A percentile compares a stretch with the other conserved stretches of the same genome.
These are phyloP conservation scores for Aspergillus wentii DNA, from an alignment of 495 filamentous ascomycete genomes.

Conservation along the genomic window DNA sequence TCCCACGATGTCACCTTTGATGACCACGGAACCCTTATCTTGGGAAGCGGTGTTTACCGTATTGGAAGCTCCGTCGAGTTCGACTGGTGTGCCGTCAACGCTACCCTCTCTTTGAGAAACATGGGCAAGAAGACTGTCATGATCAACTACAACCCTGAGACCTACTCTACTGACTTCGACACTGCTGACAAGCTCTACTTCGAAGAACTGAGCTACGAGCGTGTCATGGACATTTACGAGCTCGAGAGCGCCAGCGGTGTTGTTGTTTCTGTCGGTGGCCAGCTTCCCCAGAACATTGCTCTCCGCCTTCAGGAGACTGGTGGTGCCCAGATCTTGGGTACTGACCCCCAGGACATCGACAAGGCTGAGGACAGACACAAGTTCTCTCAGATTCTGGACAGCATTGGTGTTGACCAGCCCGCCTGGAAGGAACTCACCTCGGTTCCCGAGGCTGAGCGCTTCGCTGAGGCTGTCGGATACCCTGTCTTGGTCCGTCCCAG, in stretches of 20 bases:
- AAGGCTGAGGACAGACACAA: constrained; percentile 96
- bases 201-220: constrained; percentile 94
- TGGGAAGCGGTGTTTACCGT: constrained; percentile 92
- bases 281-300: constrained; percentile 96
- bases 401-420: constrained; percentile 93
- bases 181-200: constrained; percentile 95
- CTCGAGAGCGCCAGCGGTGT: constrained; percentile 83
- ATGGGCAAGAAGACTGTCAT: constrained; percentile 98
- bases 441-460: constrained; percentile 77
- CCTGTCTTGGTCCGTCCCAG: constrained; percentile 91
- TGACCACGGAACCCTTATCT: constrained; percentile 84
- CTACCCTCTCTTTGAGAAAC: constrained; percentile 73
- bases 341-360: constrained; percentile 90
- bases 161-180: constrained; percentile 85
- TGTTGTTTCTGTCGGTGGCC: constrained; percentile 91
- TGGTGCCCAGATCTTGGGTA: constrained; percentile 83
- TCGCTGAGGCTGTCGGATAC: constrained; percentile 81
- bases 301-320: constrained; percentile 90
- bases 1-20: constrained; percentile 93
- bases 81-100: constrained; percentile 97
- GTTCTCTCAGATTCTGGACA: constrained; percentile 94
- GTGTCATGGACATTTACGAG: constrained; percentile 98
- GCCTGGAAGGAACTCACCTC: constrained; percentile 97
- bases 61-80: constrained; percentile 98
- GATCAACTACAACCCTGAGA: constrained; percentile 97